Conservation (phyloP, 2,329 filamentous ascomycete species). For the Fusarium napiforme region DNA sequence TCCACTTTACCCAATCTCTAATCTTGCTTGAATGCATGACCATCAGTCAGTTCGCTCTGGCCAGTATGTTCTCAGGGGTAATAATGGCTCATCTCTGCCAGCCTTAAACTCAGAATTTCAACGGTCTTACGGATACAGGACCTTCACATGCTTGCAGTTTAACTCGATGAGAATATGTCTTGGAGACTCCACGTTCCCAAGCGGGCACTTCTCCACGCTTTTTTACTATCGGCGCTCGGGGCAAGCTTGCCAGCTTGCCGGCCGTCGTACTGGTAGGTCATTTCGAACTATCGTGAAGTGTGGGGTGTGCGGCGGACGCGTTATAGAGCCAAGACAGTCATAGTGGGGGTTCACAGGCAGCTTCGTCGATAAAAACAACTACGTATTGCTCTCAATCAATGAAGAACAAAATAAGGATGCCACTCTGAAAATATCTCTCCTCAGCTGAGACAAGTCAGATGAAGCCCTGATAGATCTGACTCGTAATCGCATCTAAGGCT, state of each 20-base stretch:
- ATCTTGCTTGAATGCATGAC: slow-evolving; percentile 34
- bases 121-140: not conserved
- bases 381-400: not conserved
- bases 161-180: slow-evolving; percentile 27
- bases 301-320: slow-evolving; percentile 19
- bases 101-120: slow-evolving; percentile 18
- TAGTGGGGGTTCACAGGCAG: slow-evolving; percentile 15
- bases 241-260: slow-evolving; percentile 31
- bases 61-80: slow-evolving; percentile 22
- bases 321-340: slow-evolving; percentile 13
- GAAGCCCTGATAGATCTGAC: slow-evolving; percentile 21
- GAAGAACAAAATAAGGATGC: not conserved
- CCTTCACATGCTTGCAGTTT: slow-evolving; percentile 7
- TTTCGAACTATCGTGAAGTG: slow-evolving; percentile 29
- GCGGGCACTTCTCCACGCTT: slow-evolving; percentile 27
- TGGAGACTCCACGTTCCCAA: slow-evolving; percentile 29
- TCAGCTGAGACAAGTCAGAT: slow-evolving; percentile 19
- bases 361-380: not conserved
- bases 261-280: slow-evolving; percentile 1
- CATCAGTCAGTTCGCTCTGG: slow-evolving; percentile 32
- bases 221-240: slow-evolving; percentile 27
- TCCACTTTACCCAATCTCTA: slow-evolving; percentile 11
- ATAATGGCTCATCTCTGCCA: not conserved
- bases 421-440: not conserved
- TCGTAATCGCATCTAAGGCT: slow-evolving; percentile 12